Evolutionary conservation across 1,139 yeast genomes (phyloP), one percentile per base, ranked within the genome.

Genomic region (Saccharomycopsis hybrid): DNA sequence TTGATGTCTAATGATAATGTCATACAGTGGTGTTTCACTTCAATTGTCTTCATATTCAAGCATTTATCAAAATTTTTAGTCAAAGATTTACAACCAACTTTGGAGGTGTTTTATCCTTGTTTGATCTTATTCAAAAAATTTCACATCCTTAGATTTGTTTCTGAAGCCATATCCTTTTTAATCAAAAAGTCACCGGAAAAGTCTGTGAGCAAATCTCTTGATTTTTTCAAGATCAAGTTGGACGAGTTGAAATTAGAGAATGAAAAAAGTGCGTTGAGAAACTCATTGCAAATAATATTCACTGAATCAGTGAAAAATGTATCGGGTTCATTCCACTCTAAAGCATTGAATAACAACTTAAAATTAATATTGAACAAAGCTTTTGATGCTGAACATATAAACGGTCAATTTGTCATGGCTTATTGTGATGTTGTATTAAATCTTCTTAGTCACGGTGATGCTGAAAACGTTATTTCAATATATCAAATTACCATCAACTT

Each of bases 41-140:
- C 90, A 56, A 66, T 92, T 55, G 96, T 97, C 11, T 89, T 87
- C 64, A 72, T 87, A 44, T 92, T 92, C 78, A 92, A 92, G 65
- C 90, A 90, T 62, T 70, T 92, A 41, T 76, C 94, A 5, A 77
- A 80, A 58, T 69, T 75, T 7, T 65, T 92, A 48, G 73, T 80
- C 0, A 68, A 36, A 5, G 53, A 44, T 28, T 68, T 89, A 54
- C 62, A 73, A 36, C 85, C 87, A 3, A 87, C 96, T 0, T 84
- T 84, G 62, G 70, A 74, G 37, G 65, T 77, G 3, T 68, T 92
- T 32, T 68, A 80, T 40, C 95, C 95, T 0, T 45, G 50, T 28
- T 64, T 90, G 31, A 70, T 89, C 55, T 69, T 68, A 48, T 77
- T 75, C 54, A 76, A 79, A 52, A 75, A 76, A 54, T 76, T 77